These are phyloP conservation scores for Nissolia schottii DNA, from an alignment of 306 rosid species.

Conservation along the genomic window DNA sequence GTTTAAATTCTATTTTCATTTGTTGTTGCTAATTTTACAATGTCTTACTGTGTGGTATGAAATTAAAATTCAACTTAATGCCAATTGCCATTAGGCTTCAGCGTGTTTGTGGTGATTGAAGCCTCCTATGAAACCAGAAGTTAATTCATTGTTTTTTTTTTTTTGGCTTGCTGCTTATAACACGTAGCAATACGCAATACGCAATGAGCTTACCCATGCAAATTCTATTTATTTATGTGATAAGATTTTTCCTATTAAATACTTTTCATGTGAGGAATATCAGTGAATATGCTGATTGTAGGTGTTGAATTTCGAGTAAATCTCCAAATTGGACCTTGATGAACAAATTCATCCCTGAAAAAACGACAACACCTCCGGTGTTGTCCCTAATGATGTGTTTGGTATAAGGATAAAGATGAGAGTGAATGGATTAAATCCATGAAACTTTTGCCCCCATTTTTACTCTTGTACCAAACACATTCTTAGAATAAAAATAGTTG, in stretches of 20 bases:
- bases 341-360: no score
- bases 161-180: background rate
- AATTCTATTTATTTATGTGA: background rate
- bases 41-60: background rate
- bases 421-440: no score
- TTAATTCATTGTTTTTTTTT: background rate
- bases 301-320: background rate
- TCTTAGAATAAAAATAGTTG: no score
- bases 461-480: no score
- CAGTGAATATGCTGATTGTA: background rate
- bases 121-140: background rate
- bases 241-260: background rate
- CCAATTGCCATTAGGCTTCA: background rate
- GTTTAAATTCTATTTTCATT: background rate
- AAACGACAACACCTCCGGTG: no score
- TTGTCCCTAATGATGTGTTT: no score
- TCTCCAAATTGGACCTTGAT: no score
- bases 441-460: no score
- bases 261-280: background rate
- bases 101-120: background rate
- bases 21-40: background rate
- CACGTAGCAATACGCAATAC: background rate
- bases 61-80: slow-evolving; percentile 9
- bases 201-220: background rate
- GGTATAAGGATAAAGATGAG: no score